Percentiles rank a stretch among this genome's conserved stretches.
These are phyloP conservation scores for Leishmania mexicana DNA, from an alignment of 208 protist genomes.

Conservation along the genomic window DNA sequence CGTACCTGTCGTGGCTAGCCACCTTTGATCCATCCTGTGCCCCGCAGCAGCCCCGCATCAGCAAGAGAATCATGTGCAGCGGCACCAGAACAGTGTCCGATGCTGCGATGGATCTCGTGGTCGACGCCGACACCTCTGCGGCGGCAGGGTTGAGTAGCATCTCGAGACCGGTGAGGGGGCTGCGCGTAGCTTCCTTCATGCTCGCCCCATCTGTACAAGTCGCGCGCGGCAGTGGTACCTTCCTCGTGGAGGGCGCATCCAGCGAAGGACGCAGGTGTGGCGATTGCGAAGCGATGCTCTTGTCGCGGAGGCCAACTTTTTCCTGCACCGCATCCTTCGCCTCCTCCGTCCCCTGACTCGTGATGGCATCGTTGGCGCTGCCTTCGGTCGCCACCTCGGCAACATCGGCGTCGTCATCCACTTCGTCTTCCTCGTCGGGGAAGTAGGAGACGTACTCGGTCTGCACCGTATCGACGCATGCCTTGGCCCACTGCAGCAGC, in stretches of 20 bases:
- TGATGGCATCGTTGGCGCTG: background rate
- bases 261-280: no score
- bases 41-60: slow-evolving; percentile 55
- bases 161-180: slow-evolving; percentile 1
- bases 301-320: background rate
- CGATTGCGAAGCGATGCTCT: background rate
- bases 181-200: background rate
- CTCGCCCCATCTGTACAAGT: background rate
- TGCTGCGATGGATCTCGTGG: background rate
- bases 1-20: background rate
- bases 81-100: slow-evolving; percentile 40
- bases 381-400: background rate
- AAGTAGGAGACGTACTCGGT: slow-evolving; percentile 18
- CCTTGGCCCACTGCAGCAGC: slow-evolving; percentile 30
- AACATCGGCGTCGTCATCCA: background rate
- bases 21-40: slow-evolving; percentile 8
- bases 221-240: background rate
- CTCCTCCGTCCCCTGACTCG: background rate
- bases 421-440: slow-evolving; percentile 7
- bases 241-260: background rate
- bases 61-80: slow-evolving; percentile 57
- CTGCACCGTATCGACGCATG: slow-evolving; percentile 14
- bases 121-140: slow-evolving; percentile 10
- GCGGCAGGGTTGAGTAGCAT: slow-evolving; percentile 1
- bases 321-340: background rate